Percentiles rank a stretch among this genome's conserved stretches.
Evolutionary conservation across 805 yeast species (phyloP).

Genomic region (Yarrowia divulgata): DNA sequence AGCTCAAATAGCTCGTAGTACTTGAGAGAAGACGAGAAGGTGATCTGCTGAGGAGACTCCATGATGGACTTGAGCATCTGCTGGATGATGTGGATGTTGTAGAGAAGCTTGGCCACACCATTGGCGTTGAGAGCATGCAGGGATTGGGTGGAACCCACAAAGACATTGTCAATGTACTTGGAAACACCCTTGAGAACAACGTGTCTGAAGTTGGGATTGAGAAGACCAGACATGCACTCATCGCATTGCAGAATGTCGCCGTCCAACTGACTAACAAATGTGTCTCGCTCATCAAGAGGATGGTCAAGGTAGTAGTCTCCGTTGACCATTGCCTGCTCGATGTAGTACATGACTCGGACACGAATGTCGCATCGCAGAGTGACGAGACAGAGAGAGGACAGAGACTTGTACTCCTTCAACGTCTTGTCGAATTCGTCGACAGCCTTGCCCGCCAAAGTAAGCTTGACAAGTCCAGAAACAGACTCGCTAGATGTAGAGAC

Average conservation of each 20-base stretch:
- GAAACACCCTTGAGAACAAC: conserved; percentile 60
- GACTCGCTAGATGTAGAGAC: conserved; percentile 24
- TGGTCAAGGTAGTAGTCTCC: conserved; percentile 60
- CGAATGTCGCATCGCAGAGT: conserved; percentile 66
- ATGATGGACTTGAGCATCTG: conserved; percentile 70
- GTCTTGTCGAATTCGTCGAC: conserved; percentile 48
- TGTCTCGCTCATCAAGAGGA: conserved; percentile 68
- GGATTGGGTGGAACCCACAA: conserved; percentile 61
- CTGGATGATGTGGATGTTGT: conserved; percentile 70
- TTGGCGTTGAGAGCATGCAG: conserved; percentile 60
- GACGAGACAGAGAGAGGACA: conserved; percentile 48
- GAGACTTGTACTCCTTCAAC: conserved; percentile 45
- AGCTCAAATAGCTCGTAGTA: conserved; percentile 65
- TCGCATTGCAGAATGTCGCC: conserved; percentile 58
- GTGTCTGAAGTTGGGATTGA: conserved; percentile 48
- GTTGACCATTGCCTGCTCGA: conserved; percentile 58
- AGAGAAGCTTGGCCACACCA: conserved; percentile 65
- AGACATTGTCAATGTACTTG: conserved; percentile 58
- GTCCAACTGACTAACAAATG: conserved; percentile 60
- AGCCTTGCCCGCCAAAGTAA: conserved; percentile 44
- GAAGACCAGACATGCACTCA: conserved; percentile 52
- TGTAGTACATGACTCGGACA: conserved; percentile 59
- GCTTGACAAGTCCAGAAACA: conserved; percentile 27
- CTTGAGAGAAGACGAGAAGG: conserved; percentile 59
- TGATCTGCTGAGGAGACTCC: conserved; percentile 59